These are phyloP conservation scores for Gonium pectorale DNA, from an alignment of 139 green algal species.

Conservation along the genomic window DNA sequence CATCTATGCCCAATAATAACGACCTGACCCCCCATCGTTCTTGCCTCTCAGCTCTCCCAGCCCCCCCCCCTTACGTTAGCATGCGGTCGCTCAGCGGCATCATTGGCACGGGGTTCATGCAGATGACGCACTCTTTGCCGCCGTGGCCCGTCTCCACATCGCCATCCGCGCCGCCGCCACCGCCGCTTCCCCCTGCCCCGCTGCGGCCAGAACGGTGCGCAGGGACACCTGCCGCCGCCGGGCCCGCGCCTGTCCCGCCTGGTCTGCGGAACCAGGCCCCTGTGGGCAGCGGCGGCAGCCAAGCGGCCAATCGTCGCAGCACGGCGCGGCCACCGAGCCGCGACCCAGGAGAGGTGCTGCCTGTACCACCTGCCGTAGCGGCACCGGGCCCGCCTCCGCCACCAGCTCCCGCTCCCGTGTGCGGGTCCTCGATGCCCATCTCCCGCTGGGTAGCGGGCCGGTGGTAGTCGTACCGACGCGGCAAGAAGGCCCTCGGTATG, in stretches of 20 bases:
- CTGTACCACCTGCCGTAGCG: neutral
- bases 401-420: neutral
- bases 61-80: conserved; percentile 64
- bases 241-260: neutral
- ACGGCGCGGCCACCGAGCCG: neutral
- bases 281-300: conserved; percentile 10
- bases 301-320: conserved; percentile 7
- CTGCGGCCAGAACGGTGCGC: neutral
- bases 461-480: conserved; percentile 87
- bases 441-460: conserved; percentile 19
- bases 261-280: neutral
- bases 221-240: neutral
- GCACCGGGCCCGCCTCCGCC: neutral
- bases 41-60: neutral
- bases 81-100: conserved; percentile 54
- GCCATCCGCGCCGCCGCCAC: neutral
- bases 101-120: conserved; percentile 83
- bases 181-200: too few species aligned
- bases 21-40: neutral
- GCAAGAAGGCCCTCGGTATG: conserved; percentile 78
- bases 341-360: neutral
- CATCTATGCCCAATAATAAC: too few species aligned
- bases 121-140: conserved; percentile 90
- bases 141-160: conserved; percentile 59
- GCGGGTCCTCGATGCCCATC: neutral